Conservation (phyloP, 169 alveolate genomes). For the Neospora caninum region DNA sequence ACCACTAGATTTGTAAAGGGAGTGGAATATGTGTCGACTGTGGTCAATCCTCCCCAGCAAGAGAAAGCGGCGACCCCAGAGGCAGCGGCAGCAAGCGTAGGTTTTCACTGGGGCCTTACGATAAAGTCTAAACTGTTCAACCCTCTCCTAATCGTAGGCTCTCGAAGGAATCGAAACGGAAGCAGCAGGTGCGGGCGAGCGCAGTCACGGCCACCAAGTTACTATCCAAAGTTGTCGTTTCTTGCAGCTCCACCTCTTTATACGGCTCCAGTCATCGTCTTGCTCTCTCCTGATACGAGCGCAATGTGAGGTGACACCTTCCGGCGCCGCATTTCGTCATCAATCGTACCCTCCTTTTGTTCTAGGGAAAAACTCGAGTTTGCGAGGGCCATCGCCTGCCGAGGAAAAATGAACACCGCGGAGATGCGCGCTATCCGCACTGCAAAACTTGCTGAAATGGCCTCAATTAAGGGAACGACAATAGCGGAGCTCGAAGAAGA, state of each 20-base stretch:
- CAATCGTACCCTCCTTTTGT: background rate
- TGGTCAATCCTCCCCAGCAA: slow-evolving; percentile 53
- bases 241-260: slow-evolving; percentile 1
- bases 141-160: background rate
- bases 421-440: slow-evolving; percentile 55
- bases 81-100: slow-evolving; percentile 22
- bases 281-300: slow-evolving; percentile 52
- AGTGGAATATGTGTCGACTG: slow-evolving; percentile 38
- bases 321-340: background rate
- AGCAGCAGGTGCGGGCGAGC: background rate
- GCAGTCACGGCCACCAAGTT: background rate
- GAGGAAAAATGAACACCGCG: slow-evolving; percentile 67
- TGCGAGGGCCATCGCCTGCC: slow-evolving; percentile 66
- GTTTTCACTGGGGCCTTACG: background rate
- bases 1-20: background rate
- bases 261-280: slow-evolving; percentile 68
- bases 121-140: background rate
- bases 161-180: background rate
- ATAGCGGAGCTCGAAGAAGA: slow-evolving; percentile 54
- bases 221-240: background rate
- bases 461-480: slow-evolving; percentile 59
- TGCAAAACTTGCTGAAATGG: slow-evolving; percentile 62
- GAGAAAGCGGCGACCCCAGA: slow-evolving; percentile 5
- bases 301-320: slow-evolving; percentile 42
- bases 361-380: slow-evolving; percentile 69